Evolutionary conservation across 306 rosid genomes (phyloP).

Genomic region (Acacia crassicarpa): DNA sequence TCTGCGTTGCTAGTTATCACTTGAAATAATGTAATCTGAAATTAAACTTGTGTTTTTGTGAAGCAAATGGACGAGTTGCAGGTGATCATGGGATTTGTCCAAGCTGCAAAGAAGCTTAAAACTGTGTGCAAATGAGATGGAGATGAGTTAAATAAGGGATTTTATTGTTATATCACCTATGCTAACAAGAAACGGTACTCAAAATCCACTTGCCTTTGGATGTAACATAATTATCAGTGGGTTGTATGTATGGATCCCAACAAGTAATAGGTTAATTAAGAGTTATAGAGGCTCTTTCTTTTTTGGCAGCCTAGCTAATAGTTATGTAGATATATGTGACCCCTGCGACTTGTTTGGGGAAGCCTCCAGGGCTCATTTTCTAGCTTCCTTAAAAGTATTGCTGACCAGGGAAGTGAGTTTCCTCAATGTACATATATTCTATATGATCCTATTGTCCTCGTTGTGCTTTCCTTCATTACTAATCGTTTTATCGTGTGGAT

Average conservation of each 20-base stretch:
- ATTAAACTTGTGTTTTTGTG: constrained; percentile 14
- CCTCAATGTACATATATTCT: constrained; percentile 46
- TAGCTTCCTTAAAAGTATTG: constrained; percentile 50
- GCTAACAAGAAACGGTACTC: constrained; percentile 64
- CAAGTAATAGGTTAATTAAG: constrained; percentile 48
- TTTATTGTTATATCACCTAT: constrained; percentile 36
- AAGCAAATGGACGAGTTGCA: constrained; percentile 99
- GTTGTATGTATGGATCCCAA: constrained; percentile 36
- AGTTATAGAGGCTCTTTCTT: constrained; percentile 60
- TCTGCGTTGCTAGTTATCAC: neutral
- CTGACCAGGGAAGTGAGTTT: constrained; percentile 66
- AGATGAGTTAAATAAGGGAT: constrained; percentile 29
- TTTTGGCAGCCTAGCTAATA: constrained; percentile 58
- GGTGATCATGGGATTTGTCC: constrained; percentile 89
- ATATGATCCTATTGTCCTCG: constrained; percentile 11
- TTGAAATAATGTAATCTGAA: constrained; percentile 13
- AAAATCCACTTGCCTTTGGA: constrained; percentile 52
- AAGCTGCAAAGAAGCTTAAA: constrained; percentile 92
- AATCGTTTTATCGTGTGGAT: neutral
- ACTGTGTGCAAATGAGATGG: constrained; percentile 85
- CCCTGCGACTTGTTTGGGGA: constrained; percentile 41
- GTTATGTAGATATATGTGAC: constrained; percentile 62
- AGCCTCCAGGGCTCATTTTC: constrained; percentile 47
- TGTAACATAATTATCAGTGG: constrained; percentile 62
- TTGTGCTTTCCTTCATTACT: neutral